Evolutionary conservation across 148 eudicot genomes (phyloP).

Genomic region (Heliamphora exappendiculata): DNA sequence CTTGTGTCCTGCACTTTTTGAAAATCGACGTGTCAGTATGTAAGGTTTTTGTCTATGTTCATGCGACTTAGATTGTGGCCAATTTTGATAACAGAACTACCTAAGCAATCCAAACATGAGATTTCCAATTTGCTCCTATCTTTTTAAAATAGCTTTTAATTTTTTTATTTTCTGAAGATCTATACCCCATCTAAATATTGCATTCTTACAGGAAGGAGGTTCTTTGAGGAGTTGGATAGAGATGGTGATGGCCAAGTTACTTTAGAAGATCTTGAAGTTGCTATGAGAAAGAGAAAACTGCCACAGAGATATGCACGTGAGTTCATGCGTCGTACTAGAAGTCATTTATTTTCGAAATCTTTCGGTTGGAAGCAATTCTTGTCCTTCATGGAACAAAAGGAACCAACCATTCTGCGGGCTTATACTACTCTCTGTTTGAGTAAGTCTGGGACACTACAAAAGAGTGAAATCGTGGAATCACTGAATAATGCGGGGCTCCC

Average conservation of each 20-base stretch:
- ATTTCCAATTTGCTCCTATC: background rate
- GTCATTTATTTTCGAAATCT: slow-evolving; percentile 82
- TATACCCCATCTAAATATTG: background rate
- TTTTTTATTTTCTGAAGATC: background rate
- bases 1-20: too few relatives aligned
- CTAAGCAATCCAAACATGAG: background rate
- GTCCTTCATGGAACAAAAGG: slow-evolving; percentile 92
- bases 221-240: slow-evolving; percentile 93
- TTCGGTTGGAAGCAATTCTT: slow-evolving; percentile 93
- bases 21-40: too few relatives aligned
- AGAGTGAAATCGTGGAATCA: slow-evolving; percentile 83
- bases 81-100: background rate
- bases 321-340: slow-evolving; percentile 70
- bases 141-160: background rate
- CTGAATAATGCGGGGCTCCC: slow-evolving; percentile 89
- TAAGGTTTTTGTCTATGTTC: too few relatives aligned
- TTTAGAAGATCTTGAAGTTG: slow-evolving; percentile 88
- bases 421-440: slow-evolving; percentile 91
- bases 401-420: slow-evolving; percentile 92
- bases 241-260: slow-evolving; percentile 94
- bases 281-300: slow-evolving; percentile 80
- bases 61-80: too few relatives aligned
- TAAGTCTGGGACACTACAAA: slow-evolving; percentile 91
- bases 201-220: slow-evolving; percentile 63
- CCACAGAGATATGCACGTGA: slow-evolving; percentile 82